A percentile compares a stretch with the other conserved stretches of the same genome.
Conservation (phyloP, 139 green algal genomes). For the Tetraselmis chui region DNA sequence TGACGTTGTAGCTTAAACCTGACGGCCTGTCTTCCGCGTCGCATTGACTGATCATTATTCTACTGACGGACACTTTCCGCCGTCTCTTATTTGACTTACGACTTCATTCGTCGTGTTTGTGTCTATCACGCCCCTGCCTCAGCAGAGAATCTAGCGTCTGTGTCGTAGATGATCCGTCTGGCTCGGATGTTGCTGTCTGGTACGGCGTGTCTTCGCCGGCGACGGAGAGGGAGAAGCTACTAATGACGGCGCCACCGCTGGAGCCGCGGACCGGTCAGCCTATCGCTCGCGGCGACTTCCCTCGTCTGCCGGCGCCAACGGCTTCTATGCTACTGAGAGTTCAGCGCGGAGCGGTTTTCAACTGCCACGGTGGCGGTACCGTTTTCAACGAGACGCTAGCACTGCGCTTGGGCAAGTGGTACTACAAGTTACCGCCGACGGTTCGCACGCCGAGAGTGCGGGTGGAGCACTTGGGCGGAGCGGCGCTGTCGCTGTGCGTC, state of each 20-base stretch:
- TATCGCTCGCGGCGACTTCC: background rate
- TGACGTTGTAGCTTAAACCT: too few species aligned
- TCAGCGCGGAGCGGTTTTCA: background rate
- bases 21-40: too few species aligned
- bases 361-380: background rate
- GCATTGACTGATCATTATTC: too few species aligned
- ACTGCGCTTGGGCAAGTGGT: background rate
- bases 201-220: background rate
- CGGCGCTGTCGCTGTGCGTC: background rate
- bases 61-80: too few species aligned
- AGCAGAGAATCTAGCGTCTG: too few species aligned
- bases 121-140: too few species aligned
- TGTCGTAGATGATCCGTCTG: background rate
- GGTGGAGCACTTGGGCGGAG: background rate
- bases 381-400: background rate
- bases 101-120: too few species aligned
- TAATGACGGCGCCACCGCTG: background rate
- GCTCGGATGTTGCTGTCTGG: background rate
- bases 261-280: background rate
- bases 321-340: background rate
- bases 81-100: too few species aligned
- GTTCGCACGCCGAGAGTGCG: background rate
- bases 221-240: background rate
- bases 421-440: background rate
- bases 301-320: background rate